Conservation (phyloP, 2,329 filamentous ascomycete species). For the Colletotrichum euphorbiae region DNA sequence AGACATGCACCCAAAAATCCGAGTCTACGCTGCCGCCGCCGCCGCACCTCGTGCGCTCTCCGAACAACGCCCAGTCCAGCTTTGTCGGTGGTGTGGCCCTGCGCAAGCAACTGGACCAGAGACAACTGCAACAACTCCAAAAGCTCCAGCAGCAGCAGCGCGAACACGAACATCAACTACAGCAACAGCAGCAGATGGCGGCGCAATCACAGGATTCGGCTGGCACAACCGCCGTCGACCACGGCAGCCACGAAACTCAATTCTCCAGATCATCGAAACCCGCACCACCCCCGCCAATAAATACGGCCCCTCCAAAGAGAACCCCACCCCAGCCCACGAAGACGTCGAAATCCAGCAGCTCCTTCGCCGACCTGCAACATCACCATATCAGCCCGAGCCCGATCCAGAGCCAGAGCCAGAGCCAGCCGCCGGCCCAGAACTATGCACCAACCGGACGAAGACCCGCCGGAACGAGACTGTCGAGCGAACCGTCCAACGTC, state of each 20-base stretch:
- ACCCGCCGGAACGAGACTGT: slow-evolving; percentile 54
- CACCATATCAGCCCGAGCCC: slow-evolving; percentile 17
- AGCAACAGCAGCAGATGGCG: slow-evolving; percentile 35
- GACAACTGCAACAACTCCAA: slow-evolving; percentile 40
- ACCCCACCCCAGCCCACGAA: slow-evolving; percentile 46
- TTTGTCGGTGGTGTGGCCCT: slow-evolving; percentile 69
- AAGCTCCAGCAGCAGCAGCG: slow-evolving; percentile 41
- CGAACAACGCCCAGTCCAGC: slow-evolving; percentile 54
- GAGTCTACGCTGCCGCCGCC: slow-evolving; percentile 46
- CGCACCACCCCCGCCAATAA: slow-evolving; percentile 50
- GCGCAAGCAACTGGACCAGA: slow-evolving; percentile 54
- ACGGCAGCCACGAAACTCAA: slow-evolving; percentile 43
- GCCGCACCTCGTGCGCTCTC: slow-evolving; percentile 42
- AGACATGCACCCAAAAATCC: slow-evolving; percentile 32
- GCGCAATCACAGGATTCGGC: slow-evolving; percentile 30
- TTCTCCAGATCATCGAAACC: slow-evolving; percentile 47
- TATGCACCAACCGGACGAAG: slow-evolving; percentile 53
- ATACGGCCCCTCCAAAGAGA: slow-evolving; percentile 49
- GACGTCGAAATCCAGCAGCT: slow-evolving; percentile 50
- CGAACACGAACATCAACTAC: slow-evolving; percentile 33
- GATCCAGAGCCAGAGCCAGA: neutral
- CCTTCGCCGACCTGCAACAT: slow-evolving; percentile 61
- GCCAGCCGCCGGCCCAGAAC: slow-evolving; percentile 8
- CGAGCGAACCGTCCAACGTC: slow-evolving; percentile 51
- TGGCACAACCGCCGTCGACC: neutral